Evolutionary conservation across 129 eudicot genomes (phyloP), one percentile per base, ranked within the genome.

Genomic region (Rutidosis leptorrhynchoides): DNA sequence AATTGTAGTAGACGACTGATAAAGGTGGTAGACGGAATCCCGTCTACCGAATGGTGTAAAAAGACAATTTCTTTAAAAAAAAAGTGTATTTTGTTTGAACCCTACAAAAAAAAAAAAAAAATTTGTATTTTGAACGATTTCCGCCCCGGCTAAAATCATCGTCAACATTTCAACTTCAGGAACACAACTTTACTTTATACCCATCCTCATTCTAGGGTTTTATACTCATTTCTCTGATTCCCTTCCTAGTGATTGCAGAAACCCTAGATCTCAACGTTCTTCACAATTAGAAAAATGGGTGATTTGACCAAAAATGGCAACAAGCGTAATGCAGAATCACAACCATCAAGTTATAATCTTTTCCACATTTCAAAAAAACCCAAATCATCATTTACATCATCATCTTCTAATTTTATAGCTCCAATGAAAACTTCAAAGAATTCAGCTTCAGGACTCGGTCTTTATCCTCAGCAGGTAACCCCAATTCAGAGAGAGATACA

Each of bases 401-500:
- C 42, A 37, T 3, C 12, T 33, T 33, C 42, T 30, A 6, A 6
- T 33, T 33, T 12, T 9, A 33, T 0, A 33, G 65, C n/a, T 58
- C 51, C 19, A 23, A 42, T 24, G 21, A 46, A 23, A 23, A 1
- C 68, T 9, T 33, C 72, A 37, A 71, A 55, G 22, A 74, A 74
- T 19, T 22, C 58, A 0, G 60, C 16, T 56, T 74, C 84, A 4
- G 72, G 77, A 68, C 42, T 78, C 30, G 37, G 58, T 10, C 45
- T 9, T 30, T 83, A 85, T 64, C 89, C 87, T 6, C 69, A 70
- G 11, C 70, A 70, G 7, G 64, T 64, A 52, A 6, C 46, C 22
- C 78, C 72, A 32, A 37, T 85, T 24, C 3, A 0, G 6, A 78
- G 96, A 55, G 78, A 67, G 65, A 63, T 85, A 65, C 89, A 85